Evolutionary conservation across 352 stramenopile species (phyloP).

Genomic region (Globisporangium orthogonon): DNA sequence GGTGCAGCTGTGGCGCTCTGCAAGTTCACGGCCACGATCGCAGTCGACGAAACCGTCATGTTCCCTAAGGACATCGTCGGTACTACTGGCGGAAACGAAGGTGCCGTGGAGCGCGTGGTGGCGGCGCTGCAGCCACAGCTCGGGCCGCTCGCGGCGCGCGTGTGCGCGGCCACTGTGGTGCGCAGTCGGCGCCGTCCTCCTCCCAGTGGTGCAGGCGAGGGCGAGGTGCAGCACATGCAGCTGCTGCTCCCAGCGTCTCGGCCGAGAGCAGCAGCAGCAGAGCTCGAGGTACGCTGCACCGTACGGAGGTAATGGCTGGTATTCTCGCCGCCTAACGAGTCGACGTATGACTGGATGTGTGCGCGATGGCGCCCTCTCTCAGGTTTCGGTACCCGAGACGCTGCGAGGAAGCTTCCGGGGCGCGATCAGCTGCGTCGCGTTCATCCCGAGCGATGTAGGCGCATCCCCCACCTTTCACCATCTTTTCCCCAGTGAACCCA

Average conservation of each 20-base stretch:
- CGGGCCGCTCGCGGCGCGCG: conserved; percentile 31
- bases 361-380: background rate
- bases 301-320: too few relatives aligned
- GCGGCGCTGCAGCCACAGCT: conserved; percentile 44
- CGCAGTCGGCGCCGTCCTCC: conserved; percentile 6
- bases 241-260: conserved; percentile 21
- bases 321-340: too few relatives aligned
- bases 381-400: conserved; percentile 14
- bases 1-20: conserved; percentile 17
- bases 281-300: background rate
- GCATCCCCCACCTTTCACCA: background rate
- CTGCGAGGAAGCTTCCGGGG: conserved; percentile 34
- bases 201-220: too few relatives aligned
- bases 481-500: background rate
- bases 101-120: conserved; percentile 28
- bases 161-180: conserved; percentile 32
- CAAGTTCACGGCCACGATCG: conserved; percentile 35
- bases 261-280: background rate
- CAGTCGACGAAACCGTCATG: conserved; percentile 34
- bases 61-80: conserved; percentile 5
- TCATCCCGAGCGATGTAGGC: conserved; percentile 24
- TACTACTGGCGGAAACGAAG: background rate
- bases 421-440: conserved; percentile 48
- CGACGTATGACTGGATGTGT: too few relatives aligned
- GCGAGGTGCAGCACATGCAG: conserved; percentile 23